phyloP scores from a whole-genome alignment of 2,329 filamentous ascomycete species.

The Fusarium setosum region DNA sequence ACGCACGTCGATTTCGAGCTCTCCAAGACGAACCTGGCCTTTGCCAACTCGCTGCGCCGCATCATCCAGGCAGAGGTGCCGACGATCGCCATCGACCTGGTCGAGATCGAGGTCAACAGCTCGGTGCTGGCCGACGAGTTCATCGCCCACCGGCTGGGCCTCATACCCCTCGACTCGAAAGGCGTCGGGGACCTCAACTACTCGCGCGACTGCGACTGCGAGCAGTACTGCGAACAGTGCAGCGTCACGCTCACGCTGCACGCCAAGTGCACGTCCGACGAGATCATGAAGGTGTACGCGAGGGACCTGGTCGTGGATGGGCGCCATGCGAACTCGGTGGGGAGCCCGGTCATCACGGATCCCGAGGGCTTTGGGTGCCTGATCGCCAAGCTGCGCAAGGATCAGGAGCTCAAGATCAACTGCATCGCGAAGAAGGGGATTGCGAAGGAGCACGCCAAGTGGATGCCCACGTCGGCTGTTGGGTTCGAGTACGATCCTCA shows the following conservation, averaged over 20 bases:
- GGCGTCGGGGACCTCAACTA: constrained; percentile 87
- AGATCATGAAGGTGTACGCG: constrained; percentile 94
- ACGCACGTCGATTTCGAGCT: constrained; percentile 93
- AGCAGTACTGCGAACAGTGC: constrained; percentile 93
- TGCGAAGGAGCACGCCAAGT: constrained; percentile 98
- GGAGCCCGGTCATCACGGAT: constrained; percentile 86
- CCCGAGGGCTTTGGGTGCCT: constrained; percentile 83
- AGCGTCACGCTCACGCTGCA: constrained; percentile 86
- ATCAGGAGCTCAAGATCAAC: constrained; percentile 88
- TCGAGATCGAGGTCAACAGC: constrained; percentile 92
- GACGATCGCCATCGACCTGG: constrained; percentile 92
- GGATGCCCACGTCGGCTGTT: constrained; percentile 91
- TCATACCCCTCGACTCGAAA: constrained; percentile 88
- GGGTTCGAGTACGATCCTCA: constrained; percentile 98
- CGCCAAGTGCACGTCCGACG: constrained; percentile 85
- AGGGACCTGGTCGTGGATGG: constrained; percentile 83
- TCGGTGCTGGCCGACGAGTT: constrained; percentile 98
- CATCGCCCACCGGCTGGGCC: constrained; percentile 89
- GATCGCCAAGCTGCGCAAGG: constrained; percentile 89
- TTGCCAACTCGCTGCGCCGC: constrained; percentile 92
- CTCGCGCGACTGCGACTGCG: constrained; percentile 95
- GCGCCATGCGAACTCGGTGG: constrained; percentile 79
- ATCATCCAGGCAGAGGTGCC: constrained; percentile 94
- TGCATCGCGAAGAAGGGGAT: constrained; percentile 99
- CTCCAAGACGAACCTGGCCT: constrained; percentile 86